phyloP scores from a whole-genome alignment of 1,284 basidiomycete species.

The Sphaerobolus stellatus region DNA sequence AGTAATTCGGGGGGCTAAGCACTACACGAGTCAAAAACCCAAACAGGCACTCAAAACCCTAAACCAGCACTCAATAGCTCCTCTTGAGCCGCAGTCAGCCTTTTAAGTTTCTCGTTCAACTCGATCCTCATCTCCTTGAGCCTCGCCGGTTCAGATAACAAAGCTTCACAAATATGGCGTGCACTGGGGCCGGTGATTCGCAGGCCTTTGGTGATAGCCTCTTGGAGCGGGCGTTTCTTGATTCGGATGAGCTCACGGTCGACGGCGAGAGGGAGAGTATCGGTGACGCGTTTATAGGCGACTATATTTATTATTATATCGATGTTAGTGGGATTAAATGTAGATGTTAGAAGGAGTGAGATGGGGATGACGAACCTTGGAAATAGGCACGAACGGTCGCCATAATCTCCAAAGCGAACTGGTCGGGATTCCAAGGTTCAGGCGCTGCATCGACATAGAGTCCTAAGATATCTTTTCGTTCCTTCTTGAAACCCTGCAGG shows the following conservation, averaged over 20 bases:
- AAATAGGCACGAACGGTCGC: conserved; percentile 72
- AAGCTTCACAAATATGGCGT: conserved; percentile 46
- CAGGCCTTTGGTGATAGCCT: conserved; percentile 44
- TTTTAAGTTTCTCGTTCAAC: conserved; percentile 34
- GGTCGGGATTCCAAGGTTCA: conserved; percentile 46
- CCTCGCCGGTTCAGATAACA: conserved; percentile 54
- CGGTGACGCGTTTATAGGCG: conserved; percentile 65
- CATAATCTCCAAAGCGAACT: conserved; percentile 63
- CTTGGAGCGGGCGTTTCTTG: conserved; percentile 31
- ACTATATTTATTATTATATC: conserved; percentile 39
- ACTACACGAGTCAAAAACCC: too few species aligned
- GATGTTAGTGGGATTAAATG: not conserved
- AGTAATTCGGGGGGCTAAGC: too few species aligned
- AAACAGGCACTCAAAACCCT: too few species aligned
- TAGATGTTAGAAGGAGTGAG: not conserved
- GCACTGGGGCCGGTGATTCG: conserved; percentile 48
- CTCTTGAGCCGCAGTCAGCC: not conserved
- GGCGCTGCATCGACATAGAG: conserved; percentile 41
- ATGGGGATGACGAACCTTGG: conserved; percentile 47
- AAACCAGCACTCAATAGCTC: not conserved
- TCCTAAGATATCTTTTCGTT: conserved; percentile 6
- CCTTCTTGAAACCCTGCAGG: conserved; percentile 45
- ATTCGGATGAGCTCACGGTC: conserved; percentile 57
- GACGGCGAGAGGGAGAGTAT: conserved; percentile 62
- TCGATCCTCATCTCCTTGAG: conserved; percentile 50